Evolutionary conservation across 257 asterid species (phyloP).

Genomic region (Salvia hispanica): DNA sequence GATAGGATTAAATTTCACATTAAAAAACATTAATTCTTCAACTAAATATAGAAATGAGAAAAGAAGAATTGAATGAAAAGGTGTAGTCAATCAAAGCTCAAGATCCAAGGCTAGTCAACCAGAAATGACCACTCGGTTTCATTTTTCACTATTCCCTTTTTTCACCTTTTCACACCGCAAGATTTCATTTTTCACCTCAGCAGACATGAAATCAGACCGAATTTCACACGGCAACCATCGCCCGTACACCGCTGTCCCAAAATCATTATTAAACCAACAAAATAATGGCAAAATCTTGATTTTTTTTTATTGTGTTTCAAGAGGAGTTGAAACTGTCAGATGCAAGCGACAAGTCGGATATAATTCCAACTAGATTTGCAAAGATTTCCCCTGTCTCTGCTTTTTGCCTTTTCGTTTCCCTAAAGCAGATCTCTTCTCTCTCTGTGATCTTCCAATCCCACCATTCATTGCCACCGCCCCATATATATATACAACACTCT

Average conservation of each 20-base stretch:
- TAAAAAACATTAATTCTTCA: too few relatives aligned
- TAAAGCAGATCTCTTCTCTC: constrained; percentile 59
- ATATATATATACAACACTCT: constrained; percentile 18
- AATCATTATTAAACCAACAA: constrained; percentile 32
- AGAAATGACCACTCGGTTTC: constrained; percentile 36
- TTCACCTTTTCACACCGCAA: not conserved
- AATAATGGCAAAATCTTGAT: constrained; percentile 1
- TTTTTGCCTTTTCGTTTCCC: constrained; percentile 49
- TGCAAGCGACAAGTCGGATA: constrained; percentile 66
- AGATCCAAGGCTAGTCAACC: constrained; percentile 47
- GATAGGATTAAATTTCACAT: too few relatives aligned
- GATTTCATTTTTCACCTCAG: not conserved
- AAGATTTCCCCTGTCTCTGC: constrained; percentile 64
- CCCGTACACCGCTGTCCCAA: not conserved
- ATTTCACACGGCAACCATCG: constrained; percentile 14
- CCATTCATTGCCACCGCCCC: constrained; percentile 23
- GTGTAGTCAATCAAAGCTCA: constrained; percentile 33
- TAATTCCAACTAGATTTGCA: constrained; percentile 69
- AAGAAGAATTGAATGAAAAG: too few relatives aligned
- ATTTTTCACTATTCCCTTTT: not conserved
- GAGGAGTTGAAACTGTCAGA: constrained; percentile 48
- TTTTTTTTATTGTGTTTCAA: constrained; percentile 3
- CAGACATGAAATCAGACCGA: constrained; percentile 4
- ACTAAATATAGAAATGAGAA: too few relatives aligned
- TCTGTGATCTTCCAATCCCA: constrained; percentile 45